Conservation (phyloP, 805 yeast species). For the Suhomyces xylopsoci region DNA sequence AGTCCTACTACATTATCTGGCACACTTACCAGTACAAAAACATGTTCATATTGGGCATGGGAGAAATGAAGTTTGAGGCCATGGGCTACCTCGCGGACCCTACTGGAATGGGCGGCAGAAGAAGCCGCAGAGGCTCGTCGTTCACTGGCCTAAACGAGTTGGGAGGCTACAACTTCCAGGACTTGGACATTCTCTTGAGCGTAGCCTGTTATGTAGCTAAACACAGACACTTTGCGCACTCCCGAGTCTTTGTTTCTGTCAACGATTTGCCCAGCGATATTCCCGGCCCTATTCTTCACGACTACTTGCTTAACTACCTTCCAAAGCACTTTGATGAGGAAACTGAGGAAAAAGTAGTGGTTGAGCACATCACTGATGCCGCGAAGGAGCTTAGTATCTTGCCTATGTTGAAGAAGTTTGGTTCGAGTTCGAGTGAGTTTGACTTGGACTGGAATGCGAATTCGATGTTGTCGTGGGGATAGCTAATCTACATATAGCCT, state of each 20-base stretch:
- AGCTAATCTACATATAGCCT: too few species aligned
- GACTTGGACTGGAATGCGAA: constrained; percentile 38
- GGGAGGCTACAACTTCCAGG: constrained; percentile 42
- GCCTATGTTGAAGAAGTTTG: constrained; percentile 38
- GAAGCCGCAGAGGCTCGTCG: constrained; percentile 33
- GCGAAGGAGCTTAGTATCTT: constrained; percentile 15
- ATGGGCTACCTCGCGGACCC: constrained; percentile 16
- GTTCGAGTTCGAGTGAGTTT: constrained; percentile 20
- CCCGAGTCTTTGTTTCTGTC: constrained; percentile 21
- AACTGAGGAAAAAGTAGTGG: constrained; percentile 10
- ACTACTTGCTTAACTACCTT: constrained; percentile 33
- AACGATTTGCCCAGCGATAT: constrained; percentile 34
- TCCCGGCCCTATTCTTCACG: constrained; percentile 36
- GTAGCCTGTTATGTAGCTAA: constrained; percentile 28
- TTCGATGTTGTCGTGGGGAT: constrained; percentile 28
- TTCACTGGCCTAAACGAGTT: constrained; percentile 36
- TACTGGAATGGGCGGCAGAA: constrained; percentile 11
- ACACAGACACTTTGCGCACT: constrained; percentile 12
- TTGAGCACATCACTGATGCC: constrained; percentile 22
- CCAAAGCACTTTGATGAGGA: constrained; percentile 17
- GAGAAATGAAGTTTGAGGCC: constrained; percentile 31
- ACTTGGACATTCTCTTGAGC: constrained; percentile 31
- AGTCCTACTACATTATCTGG: constrained; percentile 36
- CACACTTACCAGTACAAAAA: constrained; percentile 13
- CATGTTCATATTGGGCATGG: constrained; percentile 30